Conservation (phyloP, 2,329 filamentous ascomycete genomes). For the Arthrobotrys sphaeroides region DNA sequence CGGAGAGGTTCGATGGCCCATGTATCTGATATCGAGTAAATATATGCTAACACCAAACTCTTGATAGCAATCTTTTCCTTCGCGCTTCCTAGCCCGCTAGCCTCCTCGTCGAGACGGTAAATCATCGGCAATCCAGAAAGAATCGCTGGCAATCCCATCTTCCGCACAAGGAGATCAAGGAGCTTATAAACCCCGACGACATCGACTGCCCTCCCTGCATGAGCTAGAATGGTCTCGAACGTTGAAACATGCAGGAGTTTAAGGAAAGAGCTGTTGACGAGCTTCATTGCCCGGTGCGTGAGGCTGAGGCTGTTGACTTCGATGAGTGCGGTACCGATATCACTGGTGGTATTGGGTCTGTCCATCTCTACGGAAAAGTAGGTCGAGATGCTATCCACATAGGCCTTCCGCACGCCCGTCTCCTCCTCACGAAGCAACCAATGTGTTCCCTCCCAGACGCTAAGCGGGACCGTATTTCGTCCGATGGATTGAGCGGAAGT, state of each 20-base stretch:
- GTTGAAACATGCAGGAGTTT: conserved; percentile 83
- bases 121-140: conserved; percentile 87
- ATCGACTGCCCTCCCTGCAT: conserved; percentile 76
- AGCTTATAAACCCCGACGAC: conserved; percentile 80
- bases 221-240: conserved; percentile 86
- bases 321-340: conserved; percentile 65
- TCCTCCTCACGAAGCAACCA: conserved; percentile 87
- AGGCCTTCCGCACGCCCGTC: conserved; percentile 80
- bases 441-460: conserved; percentile 95
- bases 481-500: conserved; percentile 70
- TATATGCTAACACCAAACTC: conserved; percentile 86
- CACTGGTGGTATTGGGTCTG: conserved; percentile 72
- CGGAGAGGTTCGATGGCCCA: conserved; percentile 81
- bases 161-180: conserved; percentile 76
- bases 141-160: conserved; percentile 82
- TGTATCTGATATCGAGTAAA: conserved; percentile 79
- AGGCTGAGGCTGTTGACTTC: conserved; percentile 59
- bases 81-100: conserved; percentile 72
- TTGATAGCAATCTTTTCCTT: conserved; percentile 80
- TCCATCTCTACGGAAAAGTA: conserved; percentile 74
- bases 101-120: conserved; percentile 85
- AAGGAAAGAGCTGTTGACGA: conserved; percentile 68
- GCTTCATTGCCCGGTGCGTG: conserved; percentile 59
- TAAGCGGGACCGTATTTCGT: conserved; percentile 77
- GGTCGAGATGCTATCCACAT: conserved; percentile 80